Conservation (phyloP, 2,329 filamentous ascomycete species). For the Cercospora canescens region DNA sequence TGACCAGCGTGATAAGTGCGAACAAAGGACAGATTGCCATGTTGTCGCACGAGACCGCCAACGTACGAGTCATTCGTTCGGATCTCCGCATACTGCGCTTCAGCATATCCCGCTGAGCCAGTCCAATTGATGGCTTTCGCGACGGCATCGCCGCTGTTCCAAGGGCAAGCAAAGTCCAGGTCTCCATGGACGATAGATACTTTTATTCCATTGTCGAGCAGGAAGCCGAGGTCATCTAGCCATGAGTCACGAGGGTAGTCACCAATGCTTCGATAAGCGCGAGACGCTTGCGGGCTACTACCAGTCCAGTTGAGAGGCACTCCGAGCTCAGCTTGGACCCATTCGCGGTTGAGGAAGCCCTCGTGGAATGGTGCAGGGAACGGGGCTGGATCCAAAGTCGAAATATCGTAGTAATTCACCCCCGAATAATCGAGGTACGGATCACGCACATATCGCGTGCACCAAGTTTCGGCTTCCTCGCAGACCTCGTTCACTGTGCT, state of each 20-base stretch:
- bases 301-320: constrained; percentile 48
- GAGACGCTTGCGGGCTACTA: neutral
- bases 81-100: constrained; percentile 33
- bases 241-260: constrained; percentile 23
- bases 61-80: constrained; percentile 29
- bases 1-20: constrained; percentile 37
- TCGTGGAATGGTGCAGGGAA: constrained; percentile 11
- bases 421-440: constrained; percentile 44
- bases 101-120: constrained; percentile 19
- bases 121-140: constrained; percentile 28
- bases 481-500: constrained; percentile 45
- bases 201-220: constrained; percentile 26
- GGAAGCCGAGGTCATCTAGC: constrained; percentile 27
- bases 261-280: constrained; percentile 17
- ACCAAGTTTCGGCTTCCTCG: constrained; percentile 37
- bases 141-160: constrained; percentile 31
- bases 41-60: constrained; percentile 35
- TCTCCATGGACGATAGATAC: constrained; percentile 30
- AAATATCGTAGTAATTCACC: constrained; percentile 59
- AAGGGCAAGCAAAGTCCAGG: constrained; percentile 29
- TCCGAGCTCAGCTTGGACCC: constrained; percentile 49
- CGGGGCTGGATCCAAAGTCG: constrained; percentile 42
- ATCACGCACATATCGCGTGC: constrained; percentile 47
- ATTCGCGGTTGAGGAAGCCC: constrained; percentile 48
- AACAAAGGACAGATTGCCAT: constrained; percentile 36